These are phyloP conservation scores for Candida succiphila DNA, from an alignment of 805 yeast genomes.

Conservation along the genomic window DNA sequence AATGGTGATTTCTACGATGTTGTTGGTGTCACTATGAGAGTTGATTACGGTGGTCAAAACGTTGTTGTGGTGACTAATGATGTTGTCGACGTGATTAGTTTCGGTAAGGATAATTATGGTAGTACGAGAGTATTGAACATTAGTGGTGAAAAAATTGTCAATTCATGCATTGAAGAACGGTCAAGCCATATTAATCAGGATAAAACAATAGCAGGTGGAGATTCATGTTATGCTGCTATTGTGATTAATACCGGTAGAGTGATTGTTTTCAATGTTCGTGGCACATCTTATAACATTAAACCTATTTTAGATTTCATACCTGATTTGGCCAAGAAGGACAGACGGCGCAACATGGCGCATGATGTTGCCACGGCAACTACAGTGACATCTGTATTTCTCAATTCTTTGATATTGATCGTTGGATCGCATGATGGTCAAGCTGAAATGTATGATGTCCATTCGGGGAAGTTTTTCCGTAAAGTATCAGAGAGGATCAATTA, in stretches of 20 bases:
- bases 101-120: constrained; percentile 3
- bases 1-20: background rate
- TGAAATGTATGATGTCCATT: constrained; percentile 30
- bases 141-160: constrained; percentile 8
- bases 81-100: constrained; percentile 14
- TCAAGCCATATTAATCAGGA: background rate
- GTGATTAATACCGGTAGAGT: constrained; percentile 31
- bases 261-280: constrained; percentile 32
- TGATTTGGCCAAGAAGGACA: too few species aligned
- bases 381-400: constrained; percentile 18
- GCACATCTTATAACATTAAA: constrained; percentile 8
- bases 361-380: background rate
- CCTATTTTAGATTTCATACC: constrained; percentile 15
- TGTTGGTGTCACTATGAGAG: constrained; percentile 8
- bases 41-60: constrained; percentile 23
- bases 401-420: constrained; percentile 21
- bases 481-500: constrained; percentile 7
- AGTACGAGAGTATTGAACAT: constrained; percentile 1
- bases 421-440: constrained; percentile 34
- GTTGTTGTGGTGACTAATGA: constrained; percentile 11
- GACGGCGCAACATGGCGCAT: too few species aligned
- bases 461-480: constrained; percentile 30
- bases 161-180: constrained; percentile 15
- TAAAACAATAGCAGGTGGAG: constrained; percentile 16
- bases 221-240: constrained; percentile 19